phyloP scores from a whole-genome alignment of 2,329 filamentous ascomycete genomes.

The Aureobasidium namibiae region DNA sequence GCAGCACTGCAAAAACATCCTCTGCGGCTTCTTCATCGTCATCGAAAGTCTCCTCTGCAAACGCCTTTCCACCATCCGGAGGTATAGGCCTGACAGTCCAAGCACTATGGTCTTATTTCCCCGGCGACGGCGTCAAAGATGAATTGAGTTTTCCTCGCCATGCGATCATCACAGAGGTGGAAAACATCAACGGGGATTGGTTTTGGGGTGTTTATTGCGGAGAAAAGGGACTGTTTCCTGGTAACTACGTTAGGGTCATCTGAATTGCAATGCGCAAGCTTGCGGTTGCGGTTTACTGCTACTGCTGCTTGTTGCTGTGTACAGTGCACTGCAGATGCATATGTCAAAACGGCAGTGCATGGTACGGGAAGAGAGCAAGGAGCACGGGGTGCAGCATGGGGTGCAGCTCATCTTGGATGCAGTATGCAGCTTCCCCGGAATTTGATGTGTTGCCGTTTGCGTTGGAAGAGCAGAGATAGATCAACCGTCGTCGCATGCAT shows the following conservation, averaged over 20 bases:
- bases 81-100: slow-evolving; percentile 57
- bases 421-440: not conserved
- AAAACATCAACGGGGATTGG: slow-evolving; percentile 89
- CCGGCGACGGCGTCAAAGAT: slow-evolving; percentile 54
- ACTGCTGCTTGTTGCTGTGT: not conserved
- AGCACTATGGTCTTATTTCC: slow-evolving; percentile 73
- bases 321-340: not conserved
- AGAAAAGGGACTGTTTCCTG: slow-evolving; percentile 68
- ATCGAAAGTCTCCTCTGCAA: not conserved
- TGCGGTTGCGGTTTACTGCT: not conserved
- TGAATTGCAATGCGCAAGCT: not conserved
- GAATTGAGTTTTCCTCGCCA: slow-evolving; percentile 78
- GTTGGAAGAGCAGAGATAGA: not conserved
- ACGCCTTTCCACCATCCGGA: slow-evolving; percentile 63
- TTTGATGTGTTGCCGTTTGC: not conserved
- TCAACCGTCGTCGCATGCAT: not conserved
- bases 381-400: not conserved
- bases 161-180: slow-evolving; percentile 73
- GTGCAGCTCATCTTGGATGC: not conserved
- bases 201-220: slow-evolving; percentile 81
- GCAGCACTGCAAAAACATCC: slow-evolving; percentile 15
- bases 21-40: not conserved
- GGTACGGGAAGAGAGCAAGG: not conserved
- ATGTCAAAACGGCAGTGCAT: not conserved
- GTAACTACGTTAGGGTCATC: slow-evolving; percentile 57